A percentile compares a stretch with the other conserved stretches of the same genome.
Evolutionary conservation across 441 rosid genomes (phyloP).

Genomic region (Aquilaria agallochum): DNA sequence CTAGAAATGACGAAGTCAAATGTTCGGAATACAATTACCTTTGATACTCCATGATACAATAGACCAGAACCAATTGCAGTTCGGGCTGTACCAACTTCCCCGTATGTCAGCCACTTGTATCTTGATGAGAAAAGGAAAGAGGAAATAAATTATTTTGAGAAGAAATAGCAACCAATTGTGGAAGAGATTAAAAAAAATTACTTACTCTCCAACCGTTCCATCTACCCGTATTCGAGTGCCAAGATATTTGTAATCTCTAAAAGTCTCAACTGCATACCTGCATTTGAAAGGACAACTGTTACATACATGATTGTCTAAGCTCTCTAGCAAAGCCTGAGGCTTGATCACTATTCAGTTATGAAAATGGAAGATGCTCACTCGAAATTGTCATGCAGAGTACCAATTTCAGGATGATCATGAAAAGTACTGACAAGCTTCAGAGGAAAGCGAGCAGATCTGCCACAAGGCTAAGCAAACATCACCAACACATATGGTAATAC

Average conservation of each 20-base stretch:
- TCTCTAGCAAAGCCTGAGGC: constrained; percentile 1
- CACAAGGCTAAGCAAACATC: constrained; percentile 9
- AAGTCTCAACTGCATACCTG: constrained; percentile 76
- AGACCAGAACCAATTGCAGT: constrained; percentile 87
- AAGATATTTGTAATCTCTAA: constrained; percentile 80
- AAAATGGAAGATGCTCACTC: constrained; percentile 48
- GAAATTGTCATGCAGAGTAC: constrained; percentile 93
- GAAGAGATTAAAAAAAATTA: constrained; percentile 4
- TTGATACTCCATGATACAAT: constrained; percentile 61
- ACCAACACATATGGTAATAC: constrained; percentile 7
- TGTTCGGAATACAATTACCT: constrained; percentile 31
- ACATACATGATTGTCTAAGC: background rate
- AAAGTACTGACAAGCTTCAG: constrained; percentile 77
- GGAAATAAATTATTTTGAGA: constrained; percentile 10
- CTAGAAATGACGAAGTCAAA: constrained; percentile 1
- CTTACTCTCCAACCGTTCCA: constrained; percentile 99
- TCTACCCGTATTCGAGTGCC: constrained; percentile 87
- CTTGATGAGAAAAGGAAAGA: constrained; percentile 26
- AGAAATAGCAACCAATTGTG: constrained; percentile 8
- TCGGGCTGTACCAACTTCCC: constrained; percentile 92
- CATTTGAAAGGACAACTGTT: constrained; percentile 10
- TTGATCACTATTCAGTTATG: constrained; percentile 5
- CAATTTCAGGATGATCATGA: constrained; percentile 84
- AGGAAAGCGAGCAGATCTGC: constrained; percentile 84
- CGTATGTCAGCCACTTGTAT: constrained; percentile 98